Conservation (phyloP, 192 early-diverging fungal genomes). For the Podila minutissima region DNA sequence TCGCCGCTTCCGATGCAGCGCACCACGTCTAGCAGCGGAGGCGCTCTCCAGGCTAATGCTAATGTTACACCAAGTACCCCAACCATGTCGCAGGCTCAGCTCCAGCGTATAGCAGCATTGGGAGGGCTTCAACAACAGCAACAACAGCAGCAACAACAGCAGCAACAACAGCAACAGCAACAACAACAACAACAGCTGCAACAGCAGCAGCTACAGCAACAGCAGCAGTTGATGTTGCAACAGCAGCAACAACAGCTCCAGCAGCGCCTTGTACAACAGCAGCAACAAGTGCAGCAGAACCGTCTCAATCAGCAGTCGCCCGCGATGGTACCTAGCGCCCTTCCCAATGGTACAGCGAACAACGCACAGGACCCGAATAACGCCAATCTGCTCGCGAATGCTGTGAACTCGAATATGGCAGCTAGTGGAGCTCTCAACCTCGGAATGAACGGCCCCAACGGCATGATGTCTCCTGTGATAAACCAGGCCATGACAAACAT, state of each 20-base stretch:
- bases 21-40: conserved; percentile 20
- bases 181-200: conserved; percentile 14
- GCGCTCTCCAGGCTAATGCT: conserved; percentile 3
- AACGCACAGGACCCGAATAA: conserved; percentile 2
- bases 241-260: neutral
- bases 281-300: conserved; percentile 8
- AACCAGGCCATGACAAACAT: conserved; percentile 22
- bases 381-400: neutral
- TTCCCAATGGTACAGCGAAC: conserved; percentile 8
- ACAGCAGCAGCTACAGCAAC: conserved; percentile 14
- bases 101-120: neutral
- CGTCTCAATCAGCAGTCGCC: conserved; percentile 22
- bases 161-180: conserved; percentile 6
- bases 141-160: conserved; percentile 11
- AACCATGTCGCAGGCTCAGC: conserved; percentile 31
- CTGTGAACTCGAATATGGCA: conserved; percentile 1
- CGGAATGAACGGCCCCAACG: conserved; percentile 8
- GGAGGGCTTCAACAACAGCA: conserved; percentile 5
- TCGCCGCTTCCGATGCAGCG: conserved; percentile 42
- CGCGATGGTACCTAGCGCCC: conserved; percentile 19
- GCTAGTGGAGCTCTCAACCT: neutral
- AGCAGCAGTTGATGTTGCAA: conserved; percentile 3
- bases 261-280: neutral
- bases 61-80: conserved; percentile 25
- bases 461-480: conserved; percentile 47